Conservation (phyloP, 2,329 filamentous ascomycete genomes). For the Alternaria dauci region DNA sequence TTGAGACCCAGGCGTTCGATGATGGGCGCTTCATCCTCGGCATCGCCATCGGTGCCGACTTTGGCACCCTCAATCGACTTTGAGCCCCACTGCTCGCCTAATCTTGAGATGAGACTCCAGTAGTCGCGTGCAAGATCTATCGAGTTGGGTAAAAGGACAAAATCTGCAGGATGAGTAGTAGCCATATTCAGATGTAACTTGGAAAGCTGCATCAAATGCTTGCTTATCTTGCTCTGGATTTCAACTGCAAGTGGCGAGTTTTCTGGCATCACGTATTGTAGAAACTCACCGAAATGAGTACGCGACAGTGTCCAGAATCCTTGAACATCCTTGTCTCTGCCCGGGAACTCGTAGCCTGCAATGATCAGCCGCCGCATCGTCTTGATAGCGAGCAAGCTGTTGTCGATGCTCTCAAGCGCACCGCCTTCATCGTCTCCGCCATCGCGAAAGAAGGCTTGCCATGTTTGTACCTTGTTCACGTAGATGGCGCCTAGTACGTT, state of each 20-base stretch:
- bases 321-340: conserved; percentile 76
- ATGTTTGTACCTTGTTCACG: conserved; percentile 72
- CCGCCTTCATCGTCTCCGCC: conserved; percentile 67
- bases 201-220: conserved; percentile 86
- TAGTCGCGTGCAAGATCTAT: conserved; percentile 81
- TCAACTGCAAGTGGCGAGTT: conserved; percentile 58
- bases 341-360: conserved; percentile 83
- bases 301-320: conserved; percentile 84
- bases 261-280: conserved; percentile 68
- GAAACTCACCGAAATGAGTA: conserved; percentile 76
- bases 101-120: conserved; percentile 80
- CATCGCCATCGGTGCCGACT: conserved; percentile 57
- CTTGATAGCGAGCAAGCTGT: conserved; percentile 81
- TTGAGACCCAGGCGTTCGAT: conserved; percentile 83
- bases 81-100: conserved; percentile 76
- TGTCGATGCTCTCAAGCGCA: conserved; percentile 72
- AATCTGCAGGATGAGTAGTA: conserved; percentile 79
- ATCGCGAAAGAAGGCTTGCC: conserved; percentile 69
- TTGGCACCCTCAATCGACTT: conserved; percentile 52
- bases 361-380: conserved; percentile 80
- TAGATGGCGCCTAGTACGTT: conserved; percentile 82
- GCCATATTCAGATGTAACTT: conserved; percentile 93
- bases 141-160: conserved; percentile 81
- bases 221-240: conserved; percentile 73
- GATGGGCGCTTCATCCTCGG: conserved; percentile 63